Percentiles rank a stretch among this genome's conserved stretches.
phyloP scores from a whole-genome alignment of 495 filamentous ascomycete species.

The Recurvomyces mirabilis region DNA sequence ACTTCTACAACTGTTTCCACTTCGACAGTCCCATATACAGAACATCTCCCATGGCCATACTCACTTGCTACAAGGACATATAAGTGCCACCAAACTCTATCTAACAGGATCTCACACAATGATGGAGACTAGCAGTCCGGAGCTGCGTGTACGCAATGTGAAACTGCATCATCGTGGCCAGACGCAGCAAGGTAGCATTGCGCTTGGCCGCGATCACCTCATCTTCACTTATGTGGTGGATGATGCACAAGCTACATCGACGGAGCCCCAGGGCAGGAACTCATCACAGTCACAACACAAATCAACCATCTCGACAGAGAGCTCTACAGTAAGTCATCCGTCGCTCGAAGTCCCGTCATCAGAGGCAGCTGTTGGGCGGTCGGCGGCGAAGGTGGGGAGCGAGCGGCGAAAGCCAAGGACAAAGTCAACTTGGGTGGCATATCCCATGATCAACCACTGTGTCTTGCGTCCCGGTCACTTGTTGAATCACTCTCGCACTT shows the following conservation, averaged over 20 bases:
- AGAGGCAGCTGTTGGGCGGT: not conserved
- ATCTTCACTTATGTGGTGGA: slow-evolving; percentile 7
- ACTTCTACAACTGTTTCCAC: no score
- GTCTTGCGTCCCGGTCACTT: slow-evolving; percentile 39
- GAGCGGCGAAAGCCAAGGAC: slow-evolving; percentile 18
- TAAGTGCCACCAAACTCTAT: not conserved
- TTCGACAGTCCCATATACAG: no score
- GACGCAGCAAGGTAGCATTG: not conserved
- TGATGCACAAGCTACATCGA: not conserved
- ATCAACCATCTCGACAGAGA: not conserved
- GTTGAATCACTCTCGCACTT: not conserved
- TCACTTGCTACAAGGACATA: not conserved
- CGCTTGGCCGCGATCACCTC: slow-evolving; percentile 6
- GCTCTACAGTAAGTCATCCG: not conserved
- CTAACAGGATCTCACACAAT: no score
- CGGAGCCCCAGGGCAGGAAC: not conserved
- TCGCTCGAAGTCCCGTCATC: not conserved
- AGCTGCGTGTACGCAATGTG: slow-evolving; percentile 9
- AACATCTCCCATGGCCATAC: no score
- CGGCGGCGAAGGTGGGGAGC: not conserved
- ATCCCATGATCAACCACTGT: slow-evolving; percentile 75
- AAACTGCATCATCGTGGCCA: not conserved
- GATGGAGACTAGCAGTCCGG: no score
- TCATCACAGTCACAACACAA: not conserved
- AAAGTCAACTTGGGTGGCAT: slow-evolving; percentile 86